Evolutionary conservation across 768 basidiomycete genomes (phyloP), one percentile per base, ranked within the genome.

Genomic region (Phanerochaete carnosa): DNA sequence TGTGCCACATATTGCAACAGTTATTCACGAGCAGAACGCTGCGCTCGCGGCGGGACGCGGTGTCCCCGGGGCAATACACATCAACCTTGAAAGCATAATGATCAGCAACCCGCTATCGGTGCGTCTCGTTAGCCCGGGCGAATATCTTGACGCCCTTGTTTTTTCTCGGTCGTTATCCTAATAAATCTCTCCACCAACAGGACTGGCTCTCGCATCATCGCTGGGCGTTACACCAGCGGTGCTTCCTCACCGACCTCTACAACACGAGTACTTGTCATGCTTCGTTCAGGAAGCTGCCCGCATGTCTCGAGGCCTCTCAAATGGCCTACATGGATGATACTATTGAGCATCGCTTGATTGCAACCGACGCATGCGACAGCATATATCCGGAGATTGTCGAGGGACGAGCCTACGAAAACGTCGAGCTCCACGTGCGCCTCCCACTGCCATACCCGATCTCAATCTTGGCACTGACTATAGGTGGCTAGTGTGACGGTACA

Each of bases 31-130:
- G 62, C 64, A 71, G 30, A 77, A 77, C 62, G 59, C 64, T 19
- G 67, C 66, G n/a, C 49, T 74, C 22, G 68, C 62, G 0, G 13
- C 19, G 3, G 51, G 37, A 15, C 58, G 51, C 13, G 68, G 67
- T 3, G 54, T 53, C 3, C 64, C 62, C 23, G 68, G 66, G 15
- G 65, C 68, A 8, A 54, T 62, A 6, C 71, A 65, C 33, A 66
- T 75, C 59, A 72, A 75, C 54, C 64, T 77, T 1, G 75, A 76
- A 45, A 64, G 72, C 9, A 64, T 75, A 46, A 57, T 73, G 60
- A 30, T 73, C 30, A 71, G 67, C 62, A 75, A 74, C 61, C 72
- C 69, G 33, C 7, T 50, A 9, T 57, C 55, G 60, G 58, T 50
- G 56, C 29, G 53, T 28, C 23, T 28, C n/a, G n/a, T n/a, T n/a